Conservation (phyloP, 1,284 basidiomycete genomes). For the Trichosporon ovoides region DNA sequence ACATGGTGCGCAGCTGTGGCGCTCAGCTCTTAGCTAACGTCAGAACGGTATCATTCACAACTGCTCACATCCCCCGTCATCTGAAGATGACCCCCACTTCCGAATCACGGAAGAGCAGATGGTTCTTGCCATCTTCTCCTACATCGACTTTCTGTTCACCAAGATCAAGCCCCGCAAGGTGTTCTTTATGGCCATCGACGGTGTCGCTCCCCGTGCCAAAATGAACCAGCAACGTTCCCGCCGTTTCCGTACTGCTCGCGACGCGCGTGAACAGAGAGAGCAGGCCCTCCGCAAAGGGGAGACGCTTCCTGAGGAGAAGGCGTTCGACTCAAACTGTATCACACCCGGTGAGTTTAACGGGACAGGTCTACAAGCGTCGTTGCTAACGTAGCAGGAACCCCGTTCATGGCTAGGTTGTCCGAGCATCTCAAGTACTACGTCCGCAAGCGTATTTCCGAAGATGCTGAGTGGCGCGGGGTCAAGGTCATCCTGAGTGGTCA, state of each 20-base stretch:
- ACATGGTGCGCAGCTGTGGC: conserved; percentile 27
- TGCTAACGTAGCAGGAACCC: conserved; percentile 60
- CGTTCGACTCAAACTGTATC: conserved; percentile 98
- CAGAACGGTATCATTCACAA: conserved; percentile 99
- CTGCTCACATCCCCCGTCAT: conserved; percentile 57
- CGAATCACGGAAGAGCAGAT: conserved; percentile 94
- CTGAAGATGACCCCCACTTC: conserved; percentile 89
- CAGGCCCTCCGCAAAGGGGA: conserved; percentile 85
- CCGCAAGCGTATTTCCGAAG: conserved; percentile 93
- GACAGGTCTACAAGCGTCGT: neutral
- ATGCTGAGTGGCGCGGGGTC: conserved; percentile 86
- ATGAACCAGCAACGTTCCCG: conserved; percentile 98
- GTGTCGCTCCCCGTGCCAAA: conserved; percentile 96
- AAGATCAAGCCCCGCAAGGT: conserved; percentile 97
- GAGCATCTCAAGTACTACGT: conserved; percentile 92
- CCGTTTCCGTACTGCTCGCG: conserved; percentile 90
- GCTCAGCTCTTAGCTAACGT: conserved; percentile 40
- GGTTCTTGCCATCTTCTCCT: conserved; percentile 92
- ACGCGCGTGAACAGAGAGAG: conserved; percentile 78
- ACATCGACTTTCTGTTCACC: conserved; percentile 93
- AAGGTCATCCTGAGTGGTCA: conserved; percentile 96
- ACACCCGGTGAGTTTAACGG: conserved; percentile 76
- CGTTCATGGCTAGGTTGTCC: conserved; percentile 88
- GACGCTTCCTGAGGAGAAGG: conserved; percentile 83
- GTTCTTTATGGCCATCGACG: conserved; percentile 97